phyloP scores from a whole-genome alignment of 495 filamentous ascomycete genomes.

The Penicillium cataractarum region DNA sequence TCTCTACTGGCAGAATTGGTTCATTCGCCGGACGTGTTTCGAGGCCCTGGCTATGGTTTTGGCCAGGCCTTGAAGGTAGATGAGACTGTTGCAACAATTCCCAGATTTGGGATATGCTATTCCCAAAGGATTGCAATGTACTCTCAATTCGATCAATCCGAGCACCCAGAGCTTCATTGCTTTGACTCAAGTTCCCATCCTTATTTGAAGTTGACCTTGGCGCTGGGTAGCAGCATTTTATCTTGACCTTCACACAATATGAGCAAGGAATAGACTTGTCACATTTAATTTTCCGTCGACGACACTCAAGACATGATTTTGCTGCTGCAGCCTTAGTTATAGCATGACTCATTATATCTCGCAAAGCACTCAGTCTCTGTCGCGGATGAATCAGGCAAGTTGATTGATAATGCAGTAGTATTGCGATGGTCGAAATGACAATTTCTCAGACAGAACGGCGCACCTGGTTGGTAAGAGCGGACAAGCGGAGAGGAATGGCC shows the following conservation, averaged over 20 bases:
- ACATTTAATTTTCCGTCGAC: conserved; percentile 59
- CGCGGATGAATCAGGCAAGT: neutral
- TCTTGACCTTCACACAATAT: conserved; percentile 44
- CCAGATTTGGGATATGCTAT: neutral
- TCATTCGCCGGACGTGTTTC: neutral
- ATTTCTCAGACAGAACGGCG: neutral
- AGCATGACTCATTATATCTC: neutral
- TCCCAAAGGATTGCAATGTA: neutral
- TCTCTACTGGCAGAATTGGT: neutral
- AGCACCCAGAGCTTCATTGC: neutral
- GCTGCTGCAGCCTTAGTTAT: conserved; percentile 9
- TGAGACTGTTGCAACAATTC: neutral
- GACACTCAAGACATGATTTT: conserved; percentile 54
- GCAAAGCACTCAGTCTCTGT: neutral
- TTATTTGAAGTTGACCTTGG: neutral
- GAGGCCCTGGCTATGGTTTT: neutral
- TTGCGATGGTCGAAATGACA: neutral
- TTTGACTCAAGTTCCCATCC: neutral
- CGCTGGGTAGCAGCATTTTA: conserved; percentile 28
- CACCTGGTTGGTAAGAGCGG: neutral
- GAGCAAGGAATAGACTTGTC: conserved; percentile 51
- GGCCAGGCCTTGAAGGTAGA: neutral
- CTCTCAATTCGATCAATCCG: neutral
- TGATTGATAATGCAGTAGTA: neutral
- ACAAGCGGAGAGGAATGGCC: neutral